These are phyloP conservation scores for Dipteronia sinensis DNA, from an alignment of 345 rosid genomes.

Conservation along the genomic window DNA sequence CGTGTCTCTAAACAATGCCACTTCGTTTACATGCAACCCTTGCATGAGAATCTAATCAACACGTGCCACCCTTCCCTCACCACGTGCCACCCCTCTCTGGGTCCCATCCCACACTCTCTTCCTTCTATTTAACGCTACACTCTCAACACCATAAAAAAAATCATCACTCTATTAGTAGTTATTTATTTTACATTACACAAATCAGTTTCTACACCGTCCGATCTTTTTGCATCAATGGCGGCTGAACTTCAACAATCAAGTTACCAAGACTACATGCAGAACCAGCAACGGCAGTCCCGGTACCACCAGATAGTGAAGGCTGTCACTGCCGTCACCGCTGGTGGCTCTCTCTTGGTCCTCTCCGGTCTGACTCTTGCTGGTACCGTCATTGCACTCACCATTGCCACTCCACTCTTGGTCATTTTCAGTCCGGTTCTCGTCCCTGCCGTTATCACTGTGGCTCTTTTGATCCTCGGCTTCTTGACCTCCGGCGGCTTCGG, in stretches of 20 bases:
- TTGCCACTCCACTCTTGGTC: conserved; percentile 84
- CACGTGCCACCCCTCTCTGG: conserved; percentile 28
- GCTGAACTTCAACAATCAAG: conserved; percentile 36
- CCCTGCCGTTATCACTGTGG: conserved; percentile 62
- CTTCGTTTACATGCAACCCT: conserved; percentile 39
- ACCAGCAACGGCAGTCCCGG: conserved; percentile 31
- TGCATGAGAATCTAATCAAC: conserved; percentile 49
- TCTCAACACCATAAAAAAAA: not conserved
- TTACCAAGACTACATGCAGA: not conserved
- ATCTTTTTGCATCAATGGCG: conserved; percentile 45
- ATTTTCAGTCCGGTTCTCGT: conserved; percentile 86
- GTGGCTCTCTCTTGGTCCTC: conserved; percentile 76
- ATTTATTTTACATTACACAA: too few relatives aligned
- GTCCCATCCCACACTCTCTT: not conserved
- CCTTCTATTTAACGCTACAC: conserved; percentile 21
- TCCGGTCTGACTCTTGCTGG: conserved; percentile 70
- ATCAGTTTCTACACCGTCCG: not conserved
- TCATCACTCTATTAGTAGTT: not conserved
- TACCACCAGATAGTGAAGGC: conserved; percentile 74
- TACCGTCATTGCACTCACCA: conserved; percentile 72
- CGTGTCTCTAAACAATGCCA: conserved; percentile 38
- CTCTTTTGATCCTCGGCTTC: conserved; percentile 62
- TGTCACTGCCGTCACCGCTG: conserved; percentile 75
- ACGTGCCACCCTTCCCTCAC: conserved; percentile 35
- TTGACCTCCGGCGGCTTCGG: conserved; percentile 83